These are phyloP conservation scores for Sarocladium kiliense DNA, from an alignment of 2,329 filamentous ascomycete species.

Conservation along the genomic window DNA sequence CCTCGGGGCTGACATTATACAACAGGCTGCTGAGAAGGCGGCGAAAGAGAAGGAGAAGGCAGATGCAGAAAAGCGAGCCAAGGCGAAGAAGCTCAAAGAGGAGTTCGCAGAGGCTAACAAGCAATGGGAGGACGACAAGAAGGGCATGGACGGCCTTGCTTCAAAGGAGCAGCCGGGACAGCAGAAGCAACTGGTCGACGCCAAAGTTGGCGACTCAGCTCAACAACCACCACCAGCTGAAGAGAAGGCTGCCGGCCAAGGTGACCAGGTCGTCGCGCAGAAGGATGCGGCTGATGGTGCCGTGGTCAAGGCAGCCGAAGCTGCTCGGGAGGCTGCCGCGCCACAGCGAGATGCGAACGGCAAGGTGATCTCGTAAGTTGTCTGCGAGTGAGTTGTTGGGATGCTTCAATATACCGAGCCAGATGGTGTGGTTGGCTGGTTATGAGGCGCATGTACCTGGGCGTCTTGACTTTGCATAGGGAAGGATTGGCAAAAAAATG, in stretches of 20 bases:
- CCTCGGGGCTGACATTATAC: slow-evolving; percentile 11
- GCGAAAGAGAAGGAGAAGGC: slow-evolving; percentile 27
- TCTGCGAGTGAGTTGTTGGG: neutral
- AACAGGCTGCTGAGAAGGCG: slow-evolving; percentile 48
- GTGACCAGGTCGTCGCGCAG: neutral
- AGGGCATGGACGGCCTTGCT: slow-evolving; percentile 64
- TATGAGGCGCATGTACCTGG: neutral
- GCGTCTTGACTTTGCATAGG: slow-evolving; percentile 5
- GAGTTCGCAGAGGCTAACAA: slow-evolving; percentile 70
- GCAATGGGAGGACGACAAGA: slow-evolving; percentile 90
- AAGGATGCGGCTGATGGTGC: neutral
- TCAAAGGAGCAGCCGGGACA: slow-evolving; percentile 17
- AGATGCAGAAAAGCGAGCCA: slow-evolving; percentile 58
- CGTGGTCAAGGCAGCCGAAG: neutral
- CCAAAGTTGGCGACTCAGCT: neutral
- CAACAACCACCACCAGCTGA: slow-evolving; percentile 12
- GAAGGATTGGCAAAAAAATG: slow-evolving; percentile 10
- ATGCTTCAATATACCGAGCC: neutral
- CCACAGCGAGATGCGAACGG: neutral
- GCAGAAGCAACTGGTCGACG: neutral
- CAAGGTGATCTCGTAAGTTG: neutral
- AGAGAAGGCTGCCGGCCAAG: neutral
- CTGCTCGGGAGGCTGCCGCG: neutral
- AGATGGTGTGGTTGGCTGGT: neutral
- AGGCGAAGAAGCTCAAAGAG: slow-evolving; percentile 46